These are phyloP conservation scores for Sarocladium kiliense DNA, from an alignment of 2,329 filamentous ascomycete genomes.

Conservation along the genomic window DNA sequence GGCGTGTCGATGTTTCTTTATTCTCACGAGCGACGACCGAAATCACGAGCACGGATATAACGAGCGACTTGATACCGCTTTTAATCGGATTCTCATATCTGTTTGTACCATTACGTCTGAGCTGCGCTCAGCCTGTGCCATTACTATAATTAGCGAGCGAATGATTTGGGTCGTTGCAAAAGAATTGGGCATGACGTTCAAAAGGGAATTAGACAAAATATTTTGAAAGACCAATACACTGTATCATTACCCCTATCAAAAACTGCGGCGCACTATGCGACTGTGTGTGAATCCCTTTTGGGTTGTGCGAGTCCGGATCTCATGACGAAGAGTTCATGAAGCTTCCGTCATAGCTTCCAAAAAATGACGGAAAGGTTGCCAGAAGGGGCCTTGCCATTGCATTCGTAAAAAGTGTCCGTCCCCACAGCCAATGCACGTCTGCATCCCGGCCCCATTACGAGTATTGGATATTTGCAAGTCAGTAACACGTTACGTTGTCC, in stretches of 20 bases:
- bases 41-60: background rate
- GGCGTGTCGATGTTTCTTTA: too few species aligned
- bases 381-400: background rate
- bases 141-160: constrained; percentile 3
- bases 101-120: background rate
- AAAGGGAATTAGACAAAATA: background rate
- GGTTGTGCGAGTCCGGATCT: too few species aligned
- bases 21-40: too few species aligned
- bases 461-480: too few species aligned
- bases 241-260: background rate
- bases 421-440: background rate
- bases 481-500: too few species aligned
- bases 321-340: too few species aligned
- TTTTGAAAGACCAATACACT: background rate
- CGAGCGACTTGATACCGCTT: background rate
- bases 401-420: background rate
- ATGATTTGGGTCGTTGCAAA: background rate
- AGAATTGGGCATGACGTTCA: background rate
- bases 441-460: background rate
- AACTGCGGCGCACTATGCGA: too few species aligned
- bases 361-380: background rate
- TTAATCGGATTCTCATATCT: background rate
- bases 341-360: too few species aligned
- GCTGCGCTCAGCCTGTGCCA: background rate
- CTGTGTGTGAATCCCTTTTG: too few species aligned